These are phyloP conservation scores for Vitis rotundifolia DNA, from an alignment of 164 flowering plant species.

Conservation along the genomic window DNA sequence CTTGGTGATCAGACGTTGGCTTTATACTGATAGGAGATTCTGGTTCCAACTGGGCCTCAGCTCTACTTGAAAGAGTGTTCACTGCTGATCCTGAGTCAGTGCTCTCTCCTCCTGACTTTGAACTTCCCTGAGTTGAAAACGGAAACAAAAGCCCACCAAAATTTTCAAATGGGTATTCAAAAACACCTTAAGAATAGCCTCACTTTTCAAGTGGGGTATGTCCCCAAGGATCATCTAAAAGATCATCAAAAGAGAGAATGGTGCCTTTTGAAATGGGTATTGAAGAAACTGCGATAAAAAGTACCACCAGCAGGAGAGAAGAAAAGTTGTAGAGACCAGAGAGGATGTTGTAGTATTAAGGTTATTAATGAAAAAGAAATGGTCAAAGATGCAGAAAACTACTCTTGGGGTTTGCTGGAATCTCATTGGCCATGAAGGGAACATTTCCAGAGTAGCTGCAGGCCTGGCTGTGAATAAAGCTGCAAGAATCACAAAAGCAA, in stretches of 20 bases:
- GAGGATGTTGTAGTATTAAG: background rate
- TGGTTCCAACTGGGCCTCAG: conserved; percentile 49
- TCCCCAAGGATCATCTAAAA: background rate
- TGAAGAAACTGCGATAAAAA: background rate
- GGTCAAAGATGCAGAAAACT: conserved; percentile 45
- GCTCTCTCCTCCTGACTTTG: conserved; percentile 79
- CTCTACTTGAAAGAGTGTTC: conserved; percentile 51
- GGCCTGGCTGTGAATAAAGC: conserved; percentile 71
- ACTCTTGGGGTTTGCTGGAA: conserved; percentile 63
- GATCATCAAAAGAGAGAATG: background rate
- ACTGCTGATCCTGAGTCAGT: conserved; percentile 81
- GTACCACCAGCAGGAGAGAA: no score
- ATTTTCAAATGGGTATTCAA: conserved; percentile 4
- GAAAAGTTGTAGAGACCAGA: no score
- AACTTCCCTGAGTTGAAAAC: conserved; percentile 47
- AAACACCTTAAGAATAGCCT: background rate
- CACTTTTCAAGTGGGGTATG: conserved; percentile 14
- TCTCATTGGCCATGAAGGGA: conserved; percentile 95
- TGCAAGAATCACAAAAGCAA: conserved; percentile 64
- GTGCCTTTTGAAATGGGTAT: background rate
- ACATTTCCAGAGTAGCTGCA: conserved; percentile 95
- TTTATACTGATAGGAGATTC: conserved; percentile 75
- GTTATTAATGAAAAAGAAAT: conserved; percentile 11
- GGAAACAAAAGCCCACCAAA: conserved; percentile 8
- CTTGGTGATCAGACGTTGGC: conserved; percentile 34